phyloP scores from a whole-genome alignment of 163 green algal genomes.

The Scenedesmus sp. region DNA sequence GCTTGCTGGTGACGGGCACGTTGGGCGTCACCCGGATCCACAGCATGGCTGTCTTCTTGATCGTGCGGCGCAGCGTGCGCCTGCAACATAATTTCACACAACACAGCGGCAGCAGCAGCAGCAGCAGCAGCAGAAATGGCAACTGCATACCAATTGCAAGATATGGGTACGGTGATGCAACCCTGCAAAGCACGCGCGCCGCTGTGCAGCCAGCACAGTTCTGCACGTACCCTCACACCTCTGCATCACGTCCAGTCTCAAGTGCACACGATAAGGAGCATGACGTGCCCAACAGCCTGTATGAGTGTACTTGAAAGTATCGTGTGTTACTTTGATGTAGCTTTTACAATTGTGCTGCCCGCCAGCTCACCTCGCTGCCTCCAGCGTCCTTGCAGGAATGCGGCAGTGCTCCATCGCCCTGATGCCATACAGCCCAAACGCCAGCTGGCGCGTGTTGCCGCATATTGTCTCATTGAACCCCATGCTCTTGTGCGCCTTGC shows the following conservation, averaged over 20 bases:
- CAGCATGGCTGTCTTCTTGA: slow-evolving; percentile 68
- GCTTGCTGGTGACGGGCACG: slow-evolving; percentile 72
- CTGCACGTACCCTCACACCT: too few relatives aligned
- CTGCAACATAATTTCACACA: slow-evolving; percentile 11
- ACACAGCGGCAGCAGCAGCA: neutral
- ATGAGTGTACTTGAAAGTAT: too few relatives aligned
- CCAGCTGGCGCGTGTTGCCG: slow-evolving; percentile 66
- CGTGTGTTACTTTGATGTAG: neutral
- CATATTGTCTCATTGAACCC: slow-evolving; percentile 70
- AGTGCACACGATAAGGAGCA: too few relatives aligned
- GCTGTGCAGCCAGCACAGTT: too few relatives aligned
- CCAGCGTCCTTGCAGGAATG: slow-evolving; percentile 65
- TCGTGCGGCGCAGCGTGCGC: slow-evolving; percentile 57
- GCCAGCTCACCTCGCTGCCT: slow-evolving; percentile 60
- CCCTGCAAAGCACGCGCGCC: too few relatives aligned
- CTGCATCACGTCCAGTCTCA: too few relatives aligned
- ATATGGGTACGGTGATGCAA: too few relatives aligned
- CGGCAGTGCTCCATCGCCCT: slow-evolving; percentile 61
- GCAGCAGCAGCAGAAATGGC: neutral
- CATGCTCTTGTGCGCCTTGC: slow-evolving; percentile 58
- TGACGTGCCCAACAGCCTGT: too few relatives aligned
- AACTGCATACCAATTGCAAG: too few relatives aligned
- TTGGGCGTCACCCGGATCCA: slow-evolving; percentile 69
- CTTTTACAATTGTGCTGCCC: neutral
- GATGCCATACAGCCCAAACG: slow-evolving; percentile 71